These are phyloP conservation scores for Xylaria sp. DNA, from an alignment of 2,329 filamentous ascomycete species.

Conservation along the genomic window DNA sequence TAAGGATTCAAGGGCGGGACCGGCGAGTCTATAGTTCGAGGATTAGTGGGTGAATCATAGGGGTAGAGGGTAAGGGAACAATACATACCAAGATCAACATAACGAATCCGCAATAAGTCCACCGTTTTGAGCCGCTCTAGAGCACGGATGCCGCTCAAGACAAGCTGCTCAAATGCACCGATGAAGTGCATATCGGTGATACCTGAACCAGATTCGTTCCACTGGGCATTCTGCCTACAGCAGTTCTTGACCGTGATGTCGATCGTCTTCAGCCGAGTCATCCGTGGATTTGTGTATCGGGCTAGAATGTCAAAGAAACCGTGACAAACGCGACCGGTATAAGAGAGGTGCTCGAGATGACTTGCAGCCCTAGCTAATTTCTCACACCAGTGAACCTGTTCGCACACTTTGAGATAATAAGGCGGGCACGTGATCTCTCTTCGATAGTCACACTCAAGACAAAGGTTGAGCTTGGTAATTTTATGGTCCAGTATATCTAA, in stretches of 20 bases:
- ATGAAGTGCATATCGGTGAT: conserved; percentile 80
- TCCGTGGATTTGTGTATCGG: conserved; percentile 60
- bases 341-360: conserved; percentile 74
- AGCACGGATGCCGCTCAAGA: conserved; percentile 71
- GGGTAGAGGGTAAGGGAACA: neutral
- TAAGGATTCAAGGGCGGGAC: conserved; percentile 78
- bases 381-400: conserved; percentile 72
- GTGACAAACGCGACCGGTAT: conserved; percentile 77
- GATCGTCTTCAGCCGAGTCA: conserved; percentile 69
- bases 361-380: conserved; percentile 70
- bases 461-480: conserved; percentile 73
- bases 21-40: conserved; percentile 66
- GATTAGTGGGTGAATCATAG: conserved; percentile 33
- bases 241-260: conserved; percentile 81
- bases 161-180: conserved; percentile 74
- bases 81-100: conserved; percentile 74
- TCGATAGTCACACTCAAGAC: conserved; percentile 77
- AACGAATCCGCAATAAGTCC: conserved; percentile 75
- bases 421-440: conserved; percentile 70
- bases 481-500: conserved; percentile 67
- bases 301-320: conserved; percentile 72
- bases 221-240: conserved; percentile 67
- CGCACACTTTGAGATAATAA: conserved; percentile 70
- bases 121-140: conserved; percentile 69
- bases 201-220: conserved; percentile 73